Conservation (phyloP, 73 alveolate genomes). For the Urostyla sp. region DNA sequence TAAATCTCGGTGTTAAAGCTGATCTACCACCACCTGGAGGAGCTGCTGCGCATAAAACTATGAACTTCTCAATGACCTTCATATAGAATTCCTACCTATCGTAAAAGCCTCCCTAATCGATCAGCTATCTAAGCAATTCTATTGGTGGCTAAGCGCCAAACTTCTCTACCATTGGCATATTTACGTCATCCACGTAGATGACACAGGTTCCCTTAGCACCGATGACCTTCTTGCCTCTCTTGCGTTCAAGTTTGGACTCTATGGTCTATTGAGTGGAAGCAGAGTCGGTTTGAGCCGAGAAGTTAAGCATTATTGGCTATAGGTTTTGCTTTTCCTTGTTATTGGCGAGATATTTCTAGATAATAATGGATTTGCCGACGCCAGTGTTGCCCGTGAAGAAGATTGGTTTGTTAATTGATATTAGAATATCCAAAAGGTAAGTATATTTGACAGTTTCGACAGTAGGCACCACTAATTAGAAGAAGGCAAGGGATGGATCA, state of each 20-base stretch:
- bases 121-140: conserved; percentile 91
- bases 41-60: conserved; percentile 92
- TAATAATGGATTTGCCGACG: conserved; percentile 94
- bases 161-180: conserved; percentile 96
- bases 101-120: conserved; percentile 94
- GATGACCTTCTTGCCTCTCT: conserved; percentile 86
- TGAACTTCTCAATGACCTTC: conserved; percentile 87
- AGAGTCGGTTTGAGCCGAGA: conserved; percentile 94
- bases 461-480: conserved; percentile 93
- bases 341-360: conserved; percentile 77
- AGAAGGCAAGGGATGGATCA: conserved; percentile 71
- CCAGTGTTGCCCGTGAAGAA: conserved; percentile 97
- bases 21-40: conserved; percentile 99
- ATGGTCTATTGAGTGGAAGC: conserved; percentile 88
- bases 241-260: conserved; percentile 90
- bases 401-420: conserved; percentile 79
- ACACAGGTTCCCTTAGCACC: conserved; percentile 93
- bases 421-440: conserved; percentile 84
- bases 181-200: conserved; percentile 94
- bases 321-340: conserved; percentile 82
- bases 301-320: conserved; percentile 85
- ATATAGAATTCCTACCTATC: conserved; percentile 91
- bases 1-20: conserved; percentile 93
- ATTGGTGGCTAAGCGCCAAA: conserved; percentile 99
- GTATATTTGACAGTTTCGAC: conserved; percentile 95